Evolutionary conservation across 805 yeast species (phyloP).

Genomic region (Lachancea sp.): DNA sequence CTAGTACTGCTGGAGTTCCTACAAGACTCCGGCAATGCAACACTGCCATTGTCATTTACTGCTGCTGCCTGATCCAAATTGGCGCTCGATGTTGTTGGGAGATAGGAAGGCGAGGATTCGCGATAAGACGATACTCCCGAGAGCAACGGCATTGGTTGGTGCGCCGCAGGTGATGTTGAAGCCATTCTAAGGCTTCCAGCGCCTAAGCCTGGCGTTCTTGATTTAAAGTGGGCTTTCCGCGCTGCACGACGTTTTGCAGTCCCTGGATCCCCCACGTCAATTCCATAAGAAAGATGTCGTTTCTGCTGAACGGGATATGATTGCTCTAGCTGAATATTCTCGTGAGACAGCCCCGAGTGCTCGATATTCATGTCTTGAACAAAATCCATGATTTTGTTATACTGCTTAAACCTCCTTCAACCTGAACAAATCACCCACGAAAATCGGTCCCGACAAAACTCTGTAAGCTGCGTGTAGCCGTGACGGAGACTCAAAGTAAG

Average conservation of each 20-base stretch:
- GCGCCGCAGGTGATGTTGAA: background rate
- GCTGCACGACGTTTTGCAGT: slow-evolving; percentile 2
- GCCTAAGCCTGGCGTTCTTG: background rate
- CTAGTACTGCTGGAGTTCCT: slow-evolving; percentile 1
- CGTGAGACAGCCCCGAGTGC: background rate
- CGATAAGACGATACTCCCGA: background rate
- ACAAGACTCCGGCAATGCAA: slow-evolving; percentile 7
- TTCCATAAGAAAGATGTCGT: slow-evolving; percentile 3
- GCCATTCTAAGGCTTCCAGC: background rate
- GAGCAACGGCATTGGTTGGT: slow-evolving; percentile 5
- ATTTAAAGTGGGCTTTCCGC: background rate
- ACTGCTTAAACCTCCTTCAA: background rate
- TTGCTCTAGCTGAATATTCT: background rate
- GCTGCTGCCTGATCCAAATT: slow-evolving; percentile 10
- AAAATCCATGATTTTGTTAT: background rate
- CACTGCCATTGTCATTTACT: slow-evolving; percentile 11
- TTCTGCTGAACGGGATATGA: slow-evolving; percentile 3
- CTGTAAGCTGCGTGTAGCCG: background rate
- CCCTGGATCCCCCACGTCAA: background rate
- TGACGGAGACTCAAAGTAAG: background rate
- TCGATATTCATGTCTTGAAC: slow-evolving; percentile 2
- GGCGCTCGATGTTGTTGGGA: slow-evolving; percentile 12
- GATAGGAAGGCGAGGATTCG: slow-evolving; percentile 14
- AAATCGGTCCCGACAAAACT: background rate
- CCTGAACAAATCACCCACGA: background rate